phyloP scores from a whole-genome alignment of 78 protist genomes.

The Dictyostelium capitatum region DNA sequence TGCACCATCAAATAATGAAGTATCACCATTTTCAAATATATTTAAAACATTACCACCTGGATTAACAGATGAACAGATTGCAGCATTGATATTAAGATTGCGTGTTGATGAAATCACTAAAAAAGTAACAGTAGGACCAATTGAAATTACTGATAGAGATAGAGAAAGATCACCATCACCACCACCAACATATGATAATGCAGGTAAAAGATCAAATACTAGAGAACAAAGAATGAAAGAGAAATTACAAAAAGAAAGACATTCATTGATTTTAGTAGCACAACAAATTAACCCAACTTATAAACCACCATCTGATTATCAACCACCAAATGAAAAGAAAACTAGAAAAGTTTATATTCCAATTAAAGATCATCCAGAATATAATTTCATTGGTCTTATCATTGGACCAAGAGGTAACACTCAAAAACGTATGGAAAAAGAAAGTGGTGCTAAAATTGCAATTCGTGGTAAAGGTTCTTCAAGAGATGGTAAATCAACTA shows the following conservation, averaged over 20 bases:
- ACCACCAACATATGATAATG: slow-evolving; percentile 88
- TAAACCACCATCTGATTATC: slow-evolving; percentile 87
- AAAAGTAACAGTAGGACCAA: slow-evolving; percentile 60
- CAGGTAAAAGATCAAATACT: slow-evolving; percentile 93
- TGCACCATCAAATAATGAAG: background rate
- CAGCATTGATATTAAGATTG: slow-evolving; percentile 67
- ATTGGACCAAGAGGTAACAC: slow-evolving; percentile 94
- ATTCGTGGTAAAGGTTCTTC: slow-evolving; percentile 95
- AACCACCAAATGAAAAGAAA: slow-evolving; percentile 75
- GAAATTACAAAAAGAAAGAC: slow-evolving; percentile 85
- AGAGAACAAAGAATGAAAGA: slow-evolving; percentile 86
- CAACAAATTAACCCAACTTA: slow-evolving; percentile 56
- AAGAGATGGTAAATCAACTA: slow-evolving; percentile 89
- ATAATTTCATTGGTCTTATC: slow-evolving; percentile 91
- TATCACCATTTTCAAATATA: slow-evolving; percentile 9
- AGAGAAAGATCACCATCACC: slow-evolving; percentile 90
- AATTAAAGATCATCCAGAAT: slow-evolving; percentile 90
- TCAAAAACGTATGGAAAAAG: slow-evolving; percentile 92
- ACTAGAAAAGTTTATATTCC: slow-evolving; percentile 91
- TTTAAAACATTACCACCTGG: slow-evolving; percentile 71
- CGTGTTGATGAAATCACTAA: slow-evolving; percentile 82
- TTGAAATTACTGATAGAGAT: slow-evolving; percentile 65
- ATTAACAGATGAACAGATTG: slow-evolving; percentile 59
- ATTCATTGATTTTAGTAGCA: slow-evolving; percentile 43
- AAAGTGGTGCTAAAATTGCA: slow-evolving; percentile 90